phyloP scores from a whole-genome alignment of 2,329 filamentous ascomycete species.

The Setomelanomma holmii region DNA sequence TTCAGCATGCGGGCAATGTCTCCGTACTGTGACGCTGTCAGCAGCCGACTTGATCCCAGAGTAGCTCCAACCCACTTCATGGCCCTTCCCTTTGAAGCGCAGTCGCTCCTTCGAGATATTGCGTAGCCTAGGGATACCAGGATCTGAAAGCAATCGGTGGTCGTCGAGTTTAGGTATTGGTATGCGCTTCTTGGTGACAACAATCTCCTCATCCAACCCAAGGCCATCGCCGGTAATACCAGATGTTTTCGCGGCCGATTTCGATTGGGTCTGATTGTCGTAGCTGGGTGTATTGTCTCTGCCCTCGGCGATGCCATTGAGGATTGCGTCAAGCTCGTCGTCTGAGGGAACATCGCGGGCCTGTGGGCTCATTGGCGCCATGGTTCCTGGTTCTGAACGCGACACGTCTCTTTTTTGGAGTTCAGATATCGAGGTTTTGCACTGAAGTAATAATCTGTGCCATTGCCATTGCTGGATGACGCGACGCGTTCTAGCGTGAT shows the following conservation, averaged over 20 bases:
- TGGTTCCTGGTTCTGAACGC: slow-evolving; percentile 8
- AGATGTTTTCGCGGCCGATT: slow-evolving; percentile 18
- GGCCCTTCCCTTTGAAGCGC: slow-evolving; percentile 89
- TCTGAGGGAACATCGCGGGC: slow-evolving; percentile 34
- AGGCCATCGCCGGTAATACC: slow-evolving; percentile 60
- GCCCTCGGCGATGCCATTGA: slow-evolving; percentile 74
- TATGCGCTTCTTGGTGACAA: slow-evolving; percentile 76
- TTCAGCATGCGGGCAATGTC: slow-evolving; percentile 83
- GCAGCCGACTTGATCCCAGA: too few species aligned
- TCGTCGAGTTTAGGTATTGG: slow-evolving; percentile 90
- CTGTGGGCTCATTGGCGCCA: slow-evolving; percentile 27
- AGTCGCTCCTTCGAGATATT: slow-evolving; percentile 72
- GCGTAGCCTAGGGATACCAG: slow-evolving; percentile 83
- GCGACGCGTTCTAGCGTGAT: slow-evolving; percentile 23
- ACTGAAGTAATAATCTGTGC: too few species aligned
- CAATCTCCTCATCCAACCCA: slow-evolving; percentile 86
- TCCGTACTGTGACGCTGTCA: slow-evolving; percentile 67
- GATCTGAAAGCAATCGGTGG: slow-evolving; percentile 76
- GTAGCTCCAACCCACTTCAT: slow-evolving; percentile 69
- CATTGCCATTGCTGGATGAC: not conserved
- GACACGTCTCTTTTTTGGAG: not conserved
- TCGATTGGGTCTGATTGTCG: slow-evolving; percentile 21
- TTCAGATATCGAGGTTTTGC: too few species aligned
- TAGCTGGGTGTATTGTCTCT: slow-evolving; percentile 52
- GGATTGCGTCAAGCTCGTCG: slow-evolving; percentile 70